Percentiles rank a stretch among this genome's conserved stretches.
These are phyloP conservation scores for Thermomucor indicae-seudaticae DNA, from an alignment of 371 early-diverging fungal genomes.

Conservation along the genomic window DNA sequence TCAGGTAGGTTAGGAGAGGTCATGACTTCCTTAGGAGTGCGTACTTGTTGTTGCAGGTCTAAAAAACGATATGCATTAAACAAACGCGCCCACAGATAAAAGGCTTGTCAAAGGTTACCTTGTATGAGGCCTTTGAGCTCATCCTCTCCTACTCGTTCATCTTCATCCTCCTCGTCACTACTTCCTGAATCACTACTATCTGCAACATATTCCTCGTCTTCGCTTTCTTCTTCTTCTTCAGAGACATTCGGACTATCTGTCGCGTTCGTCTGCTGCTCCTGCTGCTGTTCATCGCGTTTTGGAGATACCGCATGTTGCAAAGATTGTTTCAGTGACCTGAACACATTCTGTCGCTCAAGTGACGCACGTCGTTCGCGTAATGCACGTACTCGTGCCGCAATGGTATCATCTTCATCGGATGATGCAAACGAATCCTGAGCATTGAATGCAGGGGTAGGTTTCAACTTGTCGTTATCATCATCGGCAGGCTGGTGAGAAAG, in stretches of 20 bases:
- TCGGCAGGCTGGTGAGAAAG: not conserved
- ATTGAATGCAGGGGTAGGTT: not conserved
- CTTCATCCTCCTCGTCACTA: constrained; percentile 3
- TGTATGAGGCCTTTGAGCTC: constrained; percentile 2
- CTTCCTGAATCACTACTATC: not conserved
- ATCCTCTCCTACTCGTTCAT: not conserved
- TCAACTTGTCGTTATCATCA: not conserved
- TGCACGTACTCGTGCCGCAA: no score
- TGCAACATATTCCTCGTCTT: constrained; percentile 1
- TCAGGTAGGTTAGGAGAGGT: not conserved
- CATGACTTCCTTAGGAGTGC: no score
- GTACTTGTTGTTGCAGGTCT: no score
- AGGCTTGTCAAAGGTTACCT: not conserved
- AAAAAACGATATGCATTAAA: no score
- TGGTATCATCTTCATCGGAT: constrained; percentile 4
- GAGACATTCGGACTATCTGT: not conserved
- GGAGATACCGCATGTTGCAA: no score
- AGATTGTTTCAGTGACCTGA: no score
- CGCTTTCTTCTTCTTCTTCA: constrained; percentile 6
- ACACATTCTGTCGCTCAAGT: no score
- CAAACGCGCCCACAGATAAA: no score
- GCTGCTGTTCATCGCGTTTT: no score
- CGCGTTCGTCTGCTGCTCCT: no score
- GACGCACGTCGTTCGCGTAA: no score
- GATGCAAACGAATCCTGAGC: constrained; percentile 4